Percentiles rank a stretch among this genome's conserved stretches.
These are phyloP conservation scores for Salix exigua DNA, from an alignment of 345 rosid genomes.

Conservation along the genomic window DNA sequence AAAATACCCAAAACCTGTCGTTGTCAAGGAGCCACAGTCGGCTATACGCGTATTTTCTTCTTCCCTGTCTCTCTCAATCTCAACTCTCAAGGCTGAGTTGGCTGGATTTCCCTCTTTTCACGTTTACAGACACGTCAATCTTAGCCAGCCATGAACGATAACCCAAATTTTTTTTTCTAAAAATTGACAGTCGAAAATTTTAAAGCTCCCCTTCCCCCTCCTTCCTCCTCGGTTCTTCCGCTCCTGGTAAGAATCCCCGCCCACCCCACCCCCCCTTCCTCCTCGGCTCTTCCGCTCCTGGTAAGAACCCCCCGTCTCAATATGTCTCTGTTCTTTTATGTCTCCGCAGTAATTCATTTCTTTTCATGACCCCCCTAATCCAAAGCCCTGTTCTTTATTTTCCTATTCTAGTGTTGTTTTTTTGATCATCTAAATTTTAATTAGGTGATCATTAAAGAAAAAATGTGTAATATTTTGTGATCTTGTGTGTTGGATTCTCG, in stretches of 20 bases:
- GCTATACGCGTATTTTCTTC: conserved; percentile 6
- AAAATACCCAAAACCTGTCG: neutral
- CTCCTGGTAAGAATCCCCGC: neutral
- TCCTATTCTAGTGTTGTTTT: neutral
- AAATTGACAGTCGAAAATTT: neutral
- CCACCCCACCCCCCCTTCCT: too few relatives aligned
- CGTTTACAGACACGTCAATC: too few relatives aligned
- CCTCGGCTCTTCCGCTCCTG: conserved; percentile 16
- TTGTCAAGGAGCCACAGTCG: neutral
- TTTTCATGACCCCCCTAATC: neutral
- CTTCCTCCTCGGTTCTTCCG: conserved; percentile 12
- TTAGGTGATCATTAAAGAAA: conserved; percentile 2
- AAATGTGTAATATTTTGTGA: neutral
- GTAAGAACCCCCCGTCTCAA: conserved; percentile 12
- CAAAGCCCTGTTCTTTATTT: neutral
- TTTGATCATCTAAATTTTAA: neutral
- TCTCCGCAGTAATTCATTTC: too few relatives aligned
- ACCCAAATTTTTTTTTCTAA: too few relatives aligned
- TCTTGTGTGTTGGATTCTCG: neutral
- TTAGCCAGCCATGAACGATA: too few relatives aligned
- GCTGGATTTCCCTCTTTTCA: too few relatives aligned
- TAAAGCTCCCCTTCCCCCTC: conserved; percentile 3
- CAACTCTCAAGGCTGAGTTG: neutral
- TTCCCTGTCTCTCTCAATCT: neutral
- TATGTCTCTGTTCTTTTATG: neutral